Conservation (phyloP, 192 early-diverging fungal species). For the Chytriomyces hyalinus region DNA sequence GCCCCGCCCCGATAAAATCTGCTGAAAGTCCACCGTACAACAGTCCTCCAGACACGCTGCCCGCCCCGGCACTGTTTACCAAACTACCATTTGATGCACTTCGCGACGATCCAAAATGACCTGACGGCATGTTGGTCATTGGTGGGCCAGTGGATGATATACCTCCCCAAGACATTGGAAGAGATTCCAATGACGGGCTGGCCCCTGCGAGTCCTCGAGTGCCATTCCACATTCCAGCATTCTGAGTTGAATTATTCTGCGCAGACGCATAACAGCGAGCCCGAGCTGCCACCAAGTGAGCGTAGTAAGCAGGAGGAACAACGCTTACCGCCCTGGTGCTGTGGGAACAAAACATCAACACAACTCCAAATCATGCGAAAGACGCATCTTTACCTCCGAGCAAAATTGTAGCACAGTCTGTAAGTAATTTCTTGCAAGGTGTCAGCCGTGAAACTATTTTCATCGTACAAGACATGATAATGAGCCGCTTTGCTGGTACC, state of each 20-base stretch:
- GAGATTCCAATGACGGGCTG: constrained; percentile 25
- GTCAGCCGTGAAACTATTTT: constrained; percentile 48
- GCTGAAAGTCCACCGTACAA: too few species aligned
- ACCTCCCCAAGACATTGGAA: constrained; percentile 11
- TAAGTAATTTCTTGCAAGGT: constrained; percentile 51
- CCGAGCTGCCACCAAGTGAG: constrained; percentile 52
- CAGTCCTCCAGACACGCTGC: too few species aligned
- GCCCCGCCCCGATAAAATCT: too few species aligned
- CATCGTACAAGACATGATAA: constrained; percentile 55
- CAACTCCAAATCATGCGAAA: constrained; percentile 1
- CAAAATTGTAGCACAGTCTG: constrained; percentile 40
- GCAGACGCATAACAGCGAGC: constrained; percentile 40
- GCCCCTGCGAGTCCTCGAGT: not conserved
- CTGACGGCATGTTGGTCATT: not conserved
- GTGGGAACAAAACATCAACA: constrained; percentile 27
- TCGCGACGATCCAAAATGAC: not conserved
- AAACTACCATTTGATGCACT: not conserved
- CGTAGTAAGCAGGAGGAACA: constrained; percentile 58
- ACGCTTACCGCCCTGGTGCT: constrained; percentile 56
- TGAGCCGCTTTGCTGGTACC: constrained; percentile 52
- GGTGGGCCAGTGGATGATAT: not conserved
- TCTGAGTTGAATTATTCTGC: not conserved
- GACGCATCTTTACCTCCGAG: constrained; percentile 21
- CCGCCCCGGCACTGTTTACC: not conserved
- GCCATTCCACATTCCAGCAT: not conserved